A percentile compares a stretch with the other conserved stretches of the same genome.
Conservation (phyloP, 2,329 filamentous ascomycete species). For the Pseudogymnoascus sp. region DNA sequence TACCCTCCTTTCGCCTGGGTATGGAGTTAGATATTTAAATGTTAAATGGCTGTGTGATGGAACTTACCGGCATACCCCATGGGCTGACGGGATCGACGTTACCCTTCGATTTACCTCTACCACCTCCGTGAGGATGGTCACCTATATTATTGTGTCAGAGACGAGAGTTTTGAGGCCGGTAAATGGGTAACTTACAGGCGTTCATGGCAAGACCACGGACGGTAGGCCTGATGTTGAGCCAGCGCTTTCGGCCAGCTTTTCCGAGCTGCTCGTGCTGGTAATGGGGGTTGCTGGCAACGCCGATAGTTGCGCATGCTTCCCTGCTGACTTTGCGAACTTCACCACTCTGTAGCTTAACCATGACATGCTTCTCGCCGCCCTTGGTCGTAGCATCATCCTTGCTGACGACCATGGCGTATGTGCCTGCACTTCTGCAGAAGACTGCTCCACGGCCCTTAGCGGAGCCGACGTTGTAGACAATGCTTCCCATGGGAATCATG, state of each 20-base stretch:
- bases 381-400: slow-evolving; percentile 70
- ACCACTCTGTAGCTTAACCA: slow-evolving; percentile 80
- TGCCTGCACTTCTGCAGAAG: slow-evolving; percentile 91
- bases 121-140: slow-evolving; percentile 98
- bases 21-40: slow-evolving; percentile 24
- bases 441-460: slow-evolving; percentile 66
- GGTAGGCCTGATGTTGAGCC: slow-evolving; percentile 89
- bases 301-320: slow-evolving; percentile 90
- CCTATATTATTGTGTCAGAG: slow-evolving; percentile 37
- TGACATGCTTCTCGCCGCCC: slow-evolving; percentile 66
- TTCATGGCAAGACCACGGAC: slow-evolving; percentile 99
- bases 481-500: slow-evolving; percentile 91
- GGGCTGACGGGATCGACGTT: slow-evolving; percentile 91
- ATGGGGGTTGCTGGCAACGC: slow-evolving; percentile 86
- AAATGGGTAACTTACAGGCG: slow-evolving; percentile 52
- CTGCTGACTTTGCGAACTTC: slow-evolving; percentile 84
- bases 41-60: not conserved
- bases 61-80: slow-evolving; percentile 87
- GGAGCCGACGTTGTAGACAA: slow-evolving; percentile 83
- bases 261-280: slow-evolving; percentile 85
- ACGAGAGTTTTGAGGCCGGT: slow-evolving; percentile 12
- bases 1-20: slow-evolving; percentile 68
- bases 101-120: slow-evolving; percentile 98
- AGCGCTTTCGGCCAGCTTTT: slow-evolving; percentile 88
- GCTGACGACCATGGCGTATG: slow-evolving; percentile 77